Base-by-base conservation (phyloP, 2,329 filamentous ascomycete species). In the Talaromyces rugulosus region DNA sequence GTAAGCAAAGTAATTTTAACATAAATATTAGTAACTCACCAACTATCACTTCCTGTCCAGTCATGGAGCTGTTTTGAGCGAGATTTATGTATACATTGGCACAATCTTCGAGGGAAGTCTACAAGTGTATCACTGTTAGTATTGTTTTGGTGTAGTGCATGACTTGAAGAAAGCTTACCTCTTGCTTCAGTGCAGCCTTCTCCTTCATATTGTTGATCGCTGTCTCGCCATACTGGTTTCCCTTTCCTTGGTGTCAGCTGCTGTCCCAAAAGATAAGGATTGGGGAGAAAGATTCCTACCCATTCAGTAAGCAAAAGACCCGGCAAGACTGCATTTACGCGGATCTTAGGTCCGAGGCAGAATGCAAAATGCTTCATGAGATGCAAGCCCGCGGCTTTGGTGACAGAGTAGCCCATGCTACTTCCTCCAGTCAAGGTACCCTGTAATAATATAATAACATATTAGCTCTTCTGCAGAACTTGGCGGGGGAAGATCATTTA, bases 341-440 rank as follows among this genome's bases (percentile, higher is more conserved):
- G 72, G 16, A 87, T 75, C 70, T 85, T 85, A 3, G 80, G 78
- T 0, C 84, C 85, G 18, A 51, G 27, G 27, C 14, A 51, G 27
- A 28, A 51, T 5, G 44, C 44, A 51, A 64, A 85, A 79, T 83
- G 82, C 68, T 84, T 84, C 74, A 85, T 84, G 40, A 87, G 70
- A 72, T 87, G 85, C 52, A 87, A 64, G 62, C 86, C 84, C 1
- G 89, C 89, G 0, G 89, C 82, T 71, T 92, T 92, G 47, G 87
- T 89, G 12, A 90, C 86, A 0, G 84, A 80, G 67, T 92, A 92
- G 1, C 89, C 83, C 65, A 88, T 71, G 3, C 83, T 83, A 64
- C 85, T 88, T 1, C 87, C 88, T 61, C 81, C 84, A 0, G 84
- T 81, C 66, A 82, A 85, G 3, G n/a, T 81, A 82, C 5, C 81